Conservation (phyloP, 2,329 filamentous ascomycete genomes). For the Orbilia brochopaga region DNA sequence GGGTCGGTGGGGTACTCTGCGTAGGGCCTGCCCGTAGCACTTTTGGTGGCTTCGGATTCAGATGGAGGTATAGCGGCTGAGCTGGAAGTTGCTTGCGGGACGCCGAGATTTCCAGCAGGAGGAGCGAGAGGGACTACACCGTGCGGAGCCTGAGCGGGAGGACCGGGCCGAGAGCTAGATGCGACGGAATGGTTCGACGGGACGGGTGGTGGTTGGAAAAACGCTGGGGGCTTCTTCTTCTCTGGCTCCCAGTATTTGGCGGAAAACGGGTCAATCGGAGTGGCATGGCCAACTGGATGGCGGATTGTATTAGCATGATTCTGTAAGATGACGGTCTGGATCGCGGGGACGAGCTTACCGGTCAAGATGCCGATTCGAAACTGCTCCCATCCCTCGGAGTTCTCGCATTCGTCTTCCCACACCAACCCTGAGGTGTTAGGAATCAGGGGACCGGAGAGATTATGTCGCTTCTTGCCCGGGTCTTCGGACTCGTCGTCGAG, state of each 20-base stretch:
- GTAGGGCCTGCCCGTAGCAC: no score
- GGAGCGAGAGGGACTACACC: neutral
- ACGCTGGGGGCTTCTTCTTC: conserved; percentile 3
- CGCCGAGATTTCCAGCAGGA: neutral
- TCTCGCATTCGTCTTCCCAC: conserved; percentile 71
- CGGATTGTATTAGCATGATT: conserved; percentile 1
- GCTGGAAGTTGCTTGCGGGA: no score
- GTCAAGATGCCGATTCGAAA: conserved; percentile 78
- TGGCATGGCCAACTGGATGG: conserved; percentile 44
- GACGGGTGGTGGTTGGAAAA: neutral
- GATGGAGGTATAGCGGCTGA: conserved; percentile 7
- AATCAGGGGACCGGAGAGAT: conserved; percentile 75
- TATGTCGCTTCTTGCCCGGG: conserved; percentile 66
- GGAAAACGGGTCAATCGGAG: conserved; percentile 82
- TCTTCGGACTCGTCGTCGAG: conserved; percentile 84
- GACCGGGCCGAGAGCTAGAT: neutral
- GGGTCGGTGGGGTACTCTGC: no score
- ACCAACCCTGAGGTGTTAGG: conserved; percentile 71
- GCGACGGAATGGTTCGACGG: neutral
- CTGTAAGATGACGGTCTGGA: neutral
- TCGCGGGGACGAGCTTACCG: conserved; percentile 62
- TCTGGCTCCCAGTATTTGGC: conserved; percentile 72
- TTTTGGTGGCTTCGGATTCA: conserved; percentile 27
- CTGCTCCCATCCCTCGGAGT: conserved; percentile 63
- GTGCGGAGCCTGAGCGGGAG: neutral